Evolutionary conservation across 306 rosid genomes (phyloP).

Genomic region (peach (Prunus persica)): DNA sequence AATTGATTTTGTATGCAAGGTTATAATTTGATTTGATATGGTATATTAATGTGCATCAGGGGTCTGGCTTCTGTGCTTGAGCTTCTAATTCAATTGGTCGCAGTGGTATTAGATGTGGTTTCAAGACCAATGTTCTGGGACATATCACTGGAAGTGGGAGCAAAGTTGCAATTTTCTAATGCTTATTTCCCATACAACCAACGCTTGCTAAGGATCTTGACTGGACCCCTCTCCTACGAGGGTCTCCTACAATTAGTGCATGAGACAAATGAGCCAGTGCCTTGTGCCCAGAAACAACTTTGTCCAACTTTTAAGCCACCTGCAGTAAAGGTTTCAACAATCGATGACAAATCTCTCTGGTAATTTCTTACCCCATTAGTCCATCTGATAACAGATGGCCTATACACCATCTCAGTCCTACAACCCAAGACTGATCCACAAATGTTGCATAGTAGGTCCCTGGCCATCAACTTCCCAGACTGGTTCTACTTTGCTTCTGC

Average conservation of each 20-base stretch:
- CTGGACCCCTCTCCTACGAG: constrained; percentile 30
- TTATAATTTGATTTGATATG: not conserved
- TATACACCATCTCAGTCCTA: constrained; percentile 10
- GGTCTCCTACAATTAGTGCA: constrained; percentile 15
- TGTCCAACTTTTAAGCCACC: constrained; percentile 11
- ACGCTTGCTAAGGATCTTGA: constrained; percentile 27
- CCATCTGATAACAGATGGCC: constrained; percentile 14
- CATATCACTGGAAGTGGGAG: constrained; percentile 33
- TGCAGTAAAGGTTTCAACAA: constrained; percentile 3
- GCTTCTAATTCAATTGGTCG: constrained; percentile 22
- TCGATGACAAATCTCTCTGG: constrained; percentile 42
- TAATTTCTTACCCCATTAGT: constrained; percentile 24
- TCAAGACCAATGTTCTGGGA: constrained; percentile 33
- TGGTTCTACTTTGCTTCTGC: constrained; percentile 43
- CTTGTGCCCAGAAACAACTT: constrained; percentile 1
- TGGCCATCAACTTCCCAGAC: constrained; percentile 41
- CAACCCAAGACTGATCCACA: constrained; percentile 6
- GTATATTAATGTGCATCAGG: constrained; percentile 22
- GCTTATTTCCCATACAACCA: constrained; percentile 38
- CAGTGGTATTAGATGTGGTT: constrained; percentile 28
- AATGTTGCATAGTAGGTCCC: constrained; percentile 32
- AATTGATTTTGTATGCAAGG: not conserved
- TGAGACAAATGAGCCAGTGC: not conserved
- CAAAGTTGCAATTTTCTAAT: constrained; percentile 30
- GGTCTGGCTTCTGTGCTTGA: constrained; percentile 35